A percentile compares a stretch with the other conserved stretches of the same genome.
Evolutionary conservation across 495 filamentous ascomycete species (phyloP).

Genomic region (Paragyromitra xinjiangensis): DNA sequence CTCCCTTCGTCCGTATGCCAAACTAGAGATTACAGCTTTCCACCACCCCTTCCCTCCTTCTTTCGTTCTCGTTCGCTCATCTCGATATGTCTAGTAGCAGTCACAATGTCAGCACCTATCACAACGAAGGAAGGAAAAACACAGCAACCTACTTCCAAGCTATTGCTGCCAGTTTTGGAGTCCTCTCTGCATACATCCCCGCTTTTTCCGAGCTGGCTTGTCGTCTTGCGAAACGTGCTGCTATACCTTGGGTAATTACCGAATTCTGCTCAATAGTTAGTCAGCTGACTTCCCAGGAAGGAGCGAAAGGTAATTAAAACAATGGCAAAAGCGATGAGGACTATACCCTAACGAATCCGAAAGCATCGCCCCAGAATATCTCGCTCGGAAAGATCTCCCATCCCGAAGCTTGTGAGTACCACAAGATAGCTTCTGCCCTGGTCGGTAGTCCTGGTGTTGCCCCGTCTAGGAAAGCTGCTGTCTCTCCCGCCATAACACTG

Average conservation of each 20-base stretch:
- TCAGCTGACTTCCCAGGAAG: neutral
- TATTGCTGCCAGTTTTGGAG: constrained; percentile 73
- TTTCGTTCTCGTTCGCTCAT: constrained; percentile 49
- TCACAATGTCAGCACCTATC: neutral
- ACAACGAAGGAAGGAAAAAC: neutral
- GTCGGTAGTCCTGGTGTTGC: constrained; percentile 77
- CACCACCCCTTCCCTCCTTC: constrained; percentile 56
- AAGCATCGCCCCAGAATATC: constrained; percentile 74
- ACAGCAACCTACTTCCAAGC: constrained; percentile 68
- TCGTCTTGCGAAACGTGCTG: constrained; percentile 79
- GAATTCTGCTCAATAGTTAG: constrained; percentile 59
- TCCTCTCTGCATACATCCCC: constrained; percentile 71
- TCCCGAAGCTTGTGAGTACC: constrained; percentile 78
- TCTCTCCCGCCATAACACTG: constrained; percentile 58
- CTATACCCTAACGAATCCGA: constrained; percentile 64
- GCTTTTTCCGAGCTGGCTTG: constrained; percentile 92
- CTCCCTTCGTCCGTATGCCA: neutral
- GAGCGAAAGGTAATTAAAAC: neutral
- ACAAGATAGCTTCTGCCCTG: constrained; percentile 72
- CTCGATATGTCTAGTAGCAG: constrained; percentile 40
- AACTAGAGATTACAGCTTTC: constrained; percentile 63
- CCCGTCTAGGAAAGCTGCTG: constrained; percentile 67
- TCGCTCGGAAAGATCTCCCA: constrained; percentile 69
- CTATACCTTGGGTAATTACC: constrained; percentile 94
- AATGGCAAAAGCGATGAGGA: neutral